These are phyloP conservation scores for Sutorius australiensis DNA, from an alignment of 768 basidiomycete species.

Conservation along the genomic window DNA sequence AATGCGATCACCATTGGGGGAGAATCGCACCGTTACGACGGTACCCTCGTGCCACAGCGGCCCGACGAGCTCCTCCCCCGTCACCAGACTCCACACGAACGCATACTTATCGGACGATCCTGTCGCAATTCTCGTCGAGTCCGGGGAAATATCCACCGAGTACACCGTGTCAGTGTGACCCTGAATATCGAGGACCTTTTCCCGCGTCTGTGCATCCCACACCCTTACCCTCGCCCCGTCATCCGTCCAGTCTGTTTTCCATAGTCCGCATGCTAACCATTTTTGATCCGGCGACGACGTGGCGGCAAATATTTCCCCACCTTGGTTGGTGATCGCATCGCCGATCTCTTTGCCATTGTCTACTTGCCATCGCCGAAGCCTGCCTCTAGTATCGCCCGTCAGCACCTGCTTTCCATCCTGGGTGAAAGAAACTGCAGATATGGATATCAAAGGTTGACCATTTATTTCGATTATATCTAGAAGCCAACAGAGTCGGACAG, in stretches of 20 bases:
- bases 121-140: no score
- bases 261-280: background rate
- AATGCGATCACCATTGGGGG: slow-evolving; percentile 2
- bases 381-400: background rate
- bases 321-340: background rate
- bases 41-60: background rate
- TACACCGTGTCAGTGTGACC: background rate
- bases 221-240: background rate
- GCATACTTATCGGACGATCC: background rate
- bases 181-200: background rate
- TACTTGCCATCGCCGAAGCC: background rate
- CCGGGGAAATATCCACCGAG: background rate
- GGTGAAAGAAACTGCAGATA: background rate
- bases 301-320: background rate
- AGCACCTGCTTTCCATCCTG: background rate
- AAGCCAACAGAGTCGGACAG: background rate
- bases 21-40: background rate
- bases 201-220: background rate
- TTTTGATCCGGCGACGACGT: background rate
- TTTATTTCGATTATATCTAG: background rate
- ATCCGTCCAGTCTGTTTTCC: background rate
- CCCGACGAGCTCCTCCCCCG: background rate
- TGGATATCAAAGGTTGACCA: background rate
- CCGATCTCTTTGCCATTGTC: background rate
- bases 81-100: background rate